Percentiles rank a stretch among this genome's conserved stretches.
phyloP scores from a whole-genome alignment of 2,329 filamentous ascomycete species.

The Colletotrichum tanaceti region DNA sequence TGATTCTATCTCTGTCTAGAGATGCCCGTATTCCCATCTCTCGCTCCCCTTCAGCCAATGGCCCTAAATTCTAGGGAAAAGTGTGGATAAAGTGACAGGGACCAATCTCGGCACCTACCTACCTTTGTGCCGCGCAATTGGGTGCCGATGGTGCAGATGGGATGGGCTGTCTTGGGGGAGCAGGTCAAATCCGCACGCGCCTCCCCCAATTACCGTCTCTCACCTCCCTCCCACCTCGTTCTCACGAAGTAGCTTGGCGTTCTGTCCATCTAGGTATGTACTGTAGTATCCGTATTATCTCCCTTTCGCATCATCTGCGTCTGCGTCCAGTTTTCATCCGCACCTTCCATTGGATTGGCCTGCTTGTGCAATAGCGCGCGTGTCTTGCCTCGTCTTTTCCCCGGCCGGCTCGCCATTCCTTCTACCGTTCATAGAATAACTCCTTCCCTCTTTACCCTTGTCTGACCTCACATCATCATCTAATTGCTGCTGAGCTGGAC shows the following conservation, averaged over 20 bases:
- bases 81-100: not conserved
- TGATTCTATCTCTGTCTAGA: not conserved
- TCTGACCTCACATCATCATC: slow-evolving; percentile 9
- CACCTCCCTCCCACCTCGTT: too few species aligned
- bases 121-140: not conserved
- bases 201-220: slow-evolving; percentile 13
- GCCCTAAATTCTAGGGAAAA: too few species aligned
- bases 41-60: not conserved
- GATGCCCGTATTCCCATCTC: not conserved
- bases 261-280: too few species aligned
- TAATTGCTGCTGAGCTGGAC: slow-evolving; percentile 6
- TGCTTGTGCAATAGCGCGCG: not conserved
- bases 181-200: slow-evolving; percentile 17
- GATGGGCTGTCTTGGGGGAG: slow-evolving; percentile 9
- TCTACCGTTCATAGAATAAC: not conserved
- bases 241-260: too few species aligned
- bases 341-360: slow-evolving; percentile 1
- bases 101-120: slow-evolving; percentile 4
- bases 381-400: slow-evolving; percentile 19
- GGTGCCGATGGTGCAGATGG: slow-evolving; percentile 3
- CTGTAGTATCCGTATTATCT: not conserved
- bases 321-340: slow-evolving; percentile 13
- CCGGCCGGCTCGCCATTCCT: slow-evolving; percentile 15
- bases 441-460: slow-evolving; percentile 5
- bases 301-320: slow-evolving; percentile 33